These are phyloP conservation scores for Alternaria atra DNA, from an alignment of 2,329 filamentous ascomycete genomes.

Conservation along the genomic window DNA sequence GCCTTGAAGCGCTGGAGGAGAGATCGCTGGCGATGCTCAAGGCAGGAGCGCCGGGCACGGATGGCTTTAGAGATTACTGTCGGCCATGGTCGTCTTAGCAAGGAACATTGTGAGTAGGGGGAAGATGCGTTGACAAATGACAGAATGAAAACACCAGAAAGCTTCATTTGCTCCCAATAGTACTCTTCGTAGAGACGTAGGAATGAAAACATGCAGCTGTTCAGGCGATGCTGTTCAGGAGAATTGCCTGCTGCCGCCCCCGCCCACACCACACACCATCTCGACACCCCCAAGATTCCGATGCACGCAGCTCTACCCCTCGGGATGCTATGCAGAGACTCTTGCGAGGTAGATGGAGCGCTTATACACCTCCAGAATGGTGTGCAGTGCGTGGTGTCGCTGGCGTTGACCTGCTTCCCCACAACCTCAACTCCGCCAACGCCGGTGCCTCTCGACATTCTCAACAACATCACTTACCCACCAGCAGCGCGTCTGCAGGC, in stretches of 20 bases:
- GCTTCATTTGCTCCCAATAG: constrained; percentile 2
- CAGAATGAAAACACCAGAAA: constrained; percentile 9
- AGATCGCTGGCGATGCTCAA: constrained; percentile 25
- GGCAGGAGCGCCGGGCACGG: constrained; percentile 31
- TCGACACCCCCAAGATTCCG: background rate
- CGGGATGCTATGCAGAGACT: background rate
- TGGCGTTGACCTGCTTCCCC: constrained; percentile 8
- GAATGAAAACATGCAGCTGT: constrained; percentile 10
- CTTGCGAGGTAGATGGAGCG: background rate
- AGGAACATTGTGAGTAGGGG: constrained; percentile 12
- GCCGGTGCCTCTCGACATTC: background rate
- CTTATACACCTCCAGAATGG: background rate
- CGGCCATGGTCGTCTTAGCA: constrained; percentile 30
- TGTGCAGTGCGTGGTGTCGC: constrained; percentile 8
- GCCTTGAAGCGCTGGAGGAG: constrained; percentile 13
- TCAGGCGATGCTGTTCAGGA: constrained; percentile 2
- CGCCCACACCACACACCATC: background rate
- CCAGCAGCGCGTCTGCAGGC: background rate
- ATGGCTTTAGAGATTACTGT: constrained; percentile 43
- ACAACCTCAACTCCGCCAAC: constrained; percentile 14
- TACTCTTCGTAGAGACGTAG: background rate
- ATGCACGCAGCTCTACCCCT: background rate
- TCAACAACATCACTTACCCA: constrained; percentile 5
- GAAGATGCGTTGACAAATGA: constrained; percentile 2
- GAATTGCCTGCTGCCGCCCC: constrained; percentile 2